Conservation (phyloP, 1,284 basidiomycete species). For the Trichosporon sp. region DNA sequence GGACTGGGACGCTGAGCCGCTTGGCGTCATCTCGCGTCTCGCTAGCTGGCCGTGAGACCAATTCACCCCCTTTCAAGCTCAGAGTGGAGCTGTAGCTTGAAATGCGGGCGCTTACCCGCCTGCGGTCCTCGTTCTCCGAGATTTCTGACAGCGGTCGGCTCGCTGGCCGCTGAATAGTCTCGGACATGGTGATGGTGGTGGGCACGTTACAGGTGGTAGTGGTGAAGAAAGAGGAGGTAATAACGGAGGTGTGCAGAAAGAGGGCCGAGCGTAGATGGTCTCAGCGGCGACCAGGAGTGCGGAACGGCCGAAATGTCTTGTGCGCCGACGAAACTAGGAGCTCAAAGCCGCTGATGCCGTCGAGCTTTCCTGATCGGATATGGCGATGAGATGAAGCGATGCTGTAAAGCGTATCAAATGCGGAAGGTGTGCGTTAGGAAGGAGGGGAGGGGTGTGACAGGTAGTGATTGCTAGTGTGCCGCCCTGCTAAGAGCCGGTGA, state of each 20-base stretch:
- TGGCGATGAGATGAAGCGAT: not conserved
- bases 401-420: not conserved
- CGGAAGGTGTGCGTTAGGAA: slow-evolving; percentile 1
- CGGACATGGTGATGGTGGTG: slow-evolving; percentile 16
- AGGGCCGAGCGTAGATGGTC: not conserved
- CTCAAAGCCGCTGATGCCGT: not conserved
- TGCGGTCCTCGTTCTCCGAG: slow-evolving; percentile 19
- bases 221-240: not conserved
- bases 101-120: slow-evolving; percentile 14
- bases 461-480: not conserved
- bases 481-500: slow-evolving; percentile 1
- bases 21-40: slow-evolving; percentile 28
- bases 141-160: slow-evolving; percentile 20
- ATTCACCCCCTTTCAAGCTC: slow-evolving; percentile 15
- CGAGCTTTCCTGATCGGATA: not conserved
- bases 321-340: not conserved
- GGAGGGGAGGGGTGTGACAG: slow-evolving; percentile 2
- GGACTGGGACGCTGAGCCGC: slow-evolving; percentile 23
- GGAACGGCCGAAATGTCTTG: not conserved
- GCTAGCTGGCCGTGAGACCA: slow-evolving; percentile 25
- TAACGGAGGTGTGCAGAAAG: not conserved
- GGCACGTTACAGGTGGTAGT: not conserved
- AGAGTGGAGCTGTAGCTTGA: slow-evolving; percentile 18
- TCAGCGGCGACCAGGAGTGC: not conserved
- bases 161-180: slow-evolving; percentile 4